Evolutionary conservation across 2,329 filamentous ascomycete genomes (phyloP).

Genomic region (Samsoniella hepiali): DNA sequence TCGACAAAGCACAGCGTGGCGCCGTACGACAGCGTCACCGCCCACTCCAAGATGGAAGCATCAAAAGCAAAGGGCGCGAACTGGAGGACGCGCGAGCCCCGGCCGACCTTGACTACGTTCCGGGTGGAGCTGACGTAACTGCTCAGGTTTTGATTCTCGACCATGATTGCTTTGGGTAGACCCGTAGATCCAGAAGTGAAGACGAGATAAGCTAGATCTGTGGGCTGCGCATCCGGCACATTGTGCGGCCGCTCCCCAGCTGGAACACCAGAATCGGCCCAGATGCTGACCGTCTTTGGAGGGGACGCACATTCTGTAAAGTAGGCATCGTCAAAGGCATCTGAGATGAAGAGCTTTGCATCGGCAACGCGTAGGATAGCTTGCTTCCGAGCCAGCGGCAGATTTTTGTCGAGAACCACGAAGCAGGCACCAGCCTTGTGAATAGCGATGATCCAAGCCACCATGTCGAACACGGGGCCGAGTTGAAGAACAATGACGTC

Average conservation of each 20-base stretch:
- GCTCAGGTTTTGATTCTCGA: conserved; percentile 8
- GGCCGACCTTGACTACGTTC: neutral
- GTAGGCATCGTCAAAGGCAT: neutral
- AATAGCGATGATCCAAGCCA: conserved; percentile 1
- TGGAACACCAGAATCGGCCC: neutral
- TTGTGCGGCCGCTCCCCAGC: neutral
- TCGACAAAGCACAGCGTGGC: conserved; percentile 9
- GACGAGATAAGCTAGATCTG: conserved; percentile 4
- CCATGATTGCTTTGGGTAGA: conserved; percentile 12
- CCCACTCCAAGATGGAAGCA: conserved; percentile 15
- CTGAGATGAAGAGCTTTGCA: neutral
- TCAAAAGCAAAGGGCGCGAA: conserved; percentile 14
- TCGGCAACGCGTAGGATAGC: conserved; percentile 6
- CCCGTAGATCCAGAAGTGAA: conserved; percentile 15
- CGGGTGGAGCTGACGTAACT: conserved; percentile 11
- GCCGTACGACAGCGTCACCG: conserved; percentile 10
- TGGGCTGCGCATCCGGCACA: neutral
- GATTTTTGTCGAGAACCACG: neutral
- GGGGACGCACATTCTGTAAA: neutral
- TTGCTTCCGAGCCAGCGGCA: conserved; percentile 5
- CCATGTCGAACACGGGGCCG: neutral
- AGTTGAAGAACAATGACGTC: conserved; percentile 1
- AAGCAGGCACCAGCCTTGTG: conserved; percentile 3
- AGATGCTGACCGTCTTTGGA: neutral
- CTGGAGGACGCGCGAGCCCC: conserved; percentile 13